Base-by-base conservation (phyloP, 441 rosid genomes). In the Pelargonium fulgidum region DNA sequence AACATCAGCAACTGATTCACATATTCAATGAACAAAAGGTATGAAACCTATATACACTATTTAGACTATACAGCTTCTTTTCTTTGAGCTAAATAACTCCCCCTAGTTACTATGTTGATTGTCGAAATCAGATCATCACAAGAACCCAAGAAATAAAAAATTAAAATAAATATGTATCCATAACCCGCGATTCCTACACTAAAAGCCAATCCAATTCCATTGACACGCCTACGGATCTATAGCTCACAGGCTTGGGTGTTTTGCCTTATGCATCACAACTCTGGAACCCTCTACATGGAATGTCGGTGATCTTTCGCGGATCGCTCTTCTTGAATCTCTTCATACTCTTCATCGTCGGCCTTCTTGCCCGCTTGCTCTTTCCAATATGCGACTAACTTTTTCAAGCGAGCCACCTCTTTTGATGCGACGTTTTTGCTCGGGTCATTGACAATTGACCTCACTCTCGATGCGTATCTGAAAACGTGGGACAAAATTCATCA, bases 381-480 rank as follows among this genome's bases (percentile, higher is more conserved):
- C 98, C 98, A 90, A 65, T 89, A 83, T 9, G 92, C 84, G 22
- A 90, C 89, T 78, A 91, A 36, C 72, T 86, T 94, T 73, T 90
- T 92, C 91, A 94, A 73, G 26, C 97, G 89, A 70, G 86, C 82
- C 64, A 94, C 85, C 74, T 94, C 97, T 80, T 92, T 94, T 0
- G 99, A 90, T 0, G 91, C 83, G 24, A 91, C 74, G 70, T 92
- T 89, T 81, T 90, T 92, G 80, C 84, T 90, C 11, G 98, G 91
- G 76, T 92, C 98, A 77, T 94, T 94, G 67, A 90, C 87, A 36
- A 92, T 90, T 13, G 92, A 84, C 64, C 94, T 83, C 66, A 94
- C 99, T 73, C 98, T 86, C 44, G 99, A 90, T 4, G 99, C 98
- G 72, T 94, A 92, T 78, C 99, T 94, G 72, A 39, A 72, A 13